Evolutionary conservation across 495 filamentous ascomycete species (phyloP), one percentile per base, ranked within the genome.

Genomic region (Daldinia grandis): DNA sequence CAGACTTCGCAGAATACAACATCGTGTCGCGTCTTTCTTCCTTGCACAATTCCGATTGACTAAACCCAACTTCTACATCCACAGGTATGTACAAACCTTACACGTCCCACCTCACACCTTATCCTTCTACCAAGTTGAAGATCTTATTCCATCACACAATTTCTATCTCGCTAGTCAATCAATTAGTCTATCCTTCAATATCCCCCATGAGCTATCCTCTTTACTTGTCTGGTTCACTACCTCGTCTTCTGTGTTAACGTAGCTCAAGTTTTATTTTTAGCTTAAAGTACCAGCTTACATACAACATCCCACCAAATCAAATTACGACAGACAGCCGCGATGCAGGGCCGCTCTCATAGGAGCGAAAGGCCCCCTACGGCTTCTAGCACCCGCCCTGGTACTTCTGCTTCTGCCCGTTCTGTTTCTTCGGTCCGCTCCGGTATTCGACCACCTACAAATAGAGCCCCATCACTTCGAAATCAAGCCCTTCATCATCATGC

Each of bases 291-390:
- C 64, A 63, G 40, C 38, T 64, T 74, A 59, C 62, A 72, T 37
- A 47, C 61, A 64, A 42, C n/a, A 51, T 44, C 57, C 27, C 15
- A 19, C 28, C 37, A 30, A 44, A 47, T 56, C 30, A 4, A 35
- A 59, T 40, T 54, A 53, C 59, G 1, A 31, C 19, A 12, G 2
- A 31, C 19, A 37, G 49, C 55, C 44, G 38, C 62, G 28, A 76
- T 77, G 72, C 76, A 75, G 57, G 68, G 75, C 64, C 70, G 75
- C 73, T 78, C 76, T 66, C 50, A 70, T 42, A 72, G 71, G 66
- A 71, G 71, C 68, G 71, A 74, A 51, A 73, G 70, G 68, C 71
- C 73, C 56, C 69, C 73, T 1, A 51, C 67, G 40, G 65, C 74
- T 31, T 53, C 76, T 58, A 69, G 51, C 44, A 42, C 71, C 10